Percentiles rank a stretch among this genome's conserved stretches.
Conservation (phyloP, 208 protist genomes). For the Trypanosoma boissoni region DNA sequence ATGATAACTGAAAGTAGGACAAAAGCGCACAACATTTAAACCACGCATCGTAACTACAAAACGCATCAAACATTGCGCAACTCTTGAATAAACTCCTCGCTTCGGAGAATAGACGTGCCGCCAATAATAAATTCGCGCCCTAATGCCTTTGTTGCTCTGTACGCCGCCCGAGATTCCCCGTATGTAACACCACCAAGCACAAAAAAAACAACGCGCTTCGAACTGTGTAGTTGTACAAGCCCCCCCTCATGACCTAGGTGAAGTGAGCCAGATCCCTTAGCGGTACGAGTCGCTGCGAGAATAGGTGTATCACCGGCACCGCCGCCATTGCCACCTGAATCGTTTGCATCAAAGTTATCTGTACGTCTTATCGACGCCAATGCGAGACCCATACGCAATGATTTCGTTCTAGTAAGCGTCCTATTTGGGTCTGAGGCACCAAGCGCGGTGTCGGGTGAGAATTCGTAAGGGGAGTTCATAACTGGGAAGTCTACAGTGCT, state of each 20-base stretch:
- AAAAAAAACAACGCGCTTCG: constrained; percentile 65
- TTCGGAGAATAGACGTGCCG: constrained; percentile 56
- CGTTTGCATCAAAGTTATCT: neutral
- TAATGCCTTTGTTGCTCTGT: constrained; percentile 50
- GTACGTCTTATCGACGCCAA: constrained; percentile 3
- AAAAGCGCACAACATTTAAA: neutral
- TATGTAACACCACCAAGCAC: constrained; percentile 74
- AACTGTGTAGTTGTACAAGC: constrained; percentile 33
- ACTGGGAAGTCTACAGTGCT: constrained; percentile 60
- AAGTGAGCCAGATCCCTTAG: constrained; percentile 13
- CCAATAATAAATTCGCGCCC: constrained; percentile 66
- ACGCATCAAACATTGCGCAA: constrained; percentile 34
- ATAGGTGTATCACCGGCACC: no score
- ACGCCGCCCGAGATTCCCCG: constrained; percentile 59
- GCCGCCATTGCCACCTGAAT: no score
- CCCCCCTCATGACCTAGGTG: constrained; percentile 50
- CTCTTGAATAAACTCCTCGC: constrained; percentile 39
- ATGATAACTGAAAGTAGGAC: neutral
- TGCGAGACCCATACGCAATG: constrained; percentile 8
- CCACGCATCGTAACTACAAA: neutral
- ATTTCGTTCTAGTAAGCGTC: neutral
- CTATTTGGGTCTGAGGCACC: constrained; percentile 2
- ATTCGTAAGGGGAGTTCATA: constrained; percentile 27
- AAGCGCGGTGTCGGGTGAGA: constrained; percentile 2
- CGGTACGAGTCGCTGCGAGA: neutral